These are phyloP conservation scores for Beauveria australis DNA, from an alignment of 2,329 filamentous ascomycete genomes.

Conservation along the genomic window DNA sequence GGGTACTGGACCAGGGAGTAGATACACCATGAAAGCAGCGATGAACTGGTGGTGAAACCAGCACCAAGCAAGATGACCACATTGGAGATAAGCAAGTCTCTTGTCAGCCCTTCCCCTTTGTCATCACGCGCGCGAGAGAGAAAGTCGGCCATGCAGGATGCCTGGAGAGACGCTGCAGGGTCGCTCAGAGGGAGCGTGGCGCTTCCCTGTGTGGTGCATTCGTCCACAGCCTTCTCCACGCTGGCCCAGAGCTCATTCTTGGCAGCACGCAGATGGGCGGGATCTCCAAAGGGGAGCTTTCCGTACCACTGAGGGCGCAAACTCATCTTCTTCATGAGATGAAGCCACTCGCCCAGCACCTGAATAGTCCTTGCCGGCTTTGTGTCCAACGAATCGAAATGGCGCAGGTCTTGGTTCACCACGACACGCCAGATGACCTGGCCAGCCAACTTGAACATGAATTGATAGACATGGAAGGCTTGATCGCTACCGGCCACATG, in stretches of 20 bases:
- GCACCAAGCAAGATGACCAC: constrained; percentile 41
- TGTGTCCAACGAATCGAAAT: constrained; percentile 30
- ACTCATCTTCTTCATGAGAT: constrained; percentile 47
- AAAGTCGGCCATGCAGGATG: constrained; percentile 32
- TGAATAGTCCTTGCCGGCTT: constrained; percentile 38
- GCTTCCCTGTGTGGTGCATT: neutral
- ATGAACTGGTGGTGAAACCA: constrained; percentile 47
- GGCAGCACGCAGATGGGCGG: constrained; percentile 24
- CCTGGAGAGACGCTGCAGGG: neutral
- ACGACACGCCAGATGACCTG: constrained; percentile 31
- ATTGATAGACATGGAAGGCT: constrained; percentile 34
- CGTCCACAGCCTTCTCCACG: constrained; percentile 26
- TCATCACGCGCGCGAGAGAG: constrained; percentile 38
- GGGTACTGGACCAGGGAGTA: constrained; percentile 40
- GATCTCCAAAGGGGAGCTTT: constrained; percentile 44
- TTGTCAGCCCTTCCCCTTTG: constrained; percentile 40
- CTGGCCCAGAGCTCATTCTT: constrained; percentile 28
- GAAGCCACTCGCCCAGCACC: constrained; percentile 36
- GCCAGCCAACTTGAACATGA: constrained; percentile 33
- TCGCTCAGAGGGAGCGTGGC: neutral
- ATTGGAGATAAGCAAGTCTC: constrained; percentile 10
- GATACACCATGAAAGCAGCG: constrained; percentile 44
- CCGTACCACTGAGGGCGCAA: constrained; percentile 43
- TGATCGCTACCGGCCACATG: constrained; percentile 35
- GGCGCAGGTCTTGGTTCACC: constrained; percentile 30